phyloP scores from a whole-genome alignment of 805 yeast species.

The Saccharomycopsis selenospora region DNA sequence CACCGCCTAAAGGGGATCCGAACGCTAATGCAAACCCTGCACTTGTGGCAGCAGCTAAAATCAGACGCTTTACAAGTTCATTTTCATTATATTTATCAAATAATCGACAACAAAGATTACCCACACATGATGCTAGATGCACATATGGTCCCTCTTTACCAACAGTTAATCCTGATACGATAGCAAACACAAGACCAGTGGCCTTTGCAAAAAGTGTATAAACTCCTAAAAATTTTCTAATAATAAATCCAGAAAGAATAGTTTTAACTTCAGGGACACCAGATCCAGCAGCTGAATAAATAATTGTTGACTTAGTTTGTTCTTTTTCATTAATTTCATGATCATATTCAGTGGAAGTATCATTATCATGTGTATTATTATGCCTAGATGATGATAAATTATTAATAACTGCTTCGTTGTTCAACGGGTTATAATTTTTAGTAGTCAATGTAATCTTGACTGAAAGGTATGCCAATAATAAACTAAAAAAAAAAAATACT shows the following conservation, averaged over 20 bases:
- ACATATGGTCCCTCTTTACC: constrained; percentile 62
- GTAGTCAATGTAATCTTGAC: constrained; percentile 41
- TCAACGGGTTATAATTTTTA: constrained; percentile 32
- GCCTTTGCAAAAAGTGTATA: constrained; percentile 45
- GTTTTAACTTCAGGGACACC: constrained; percentile 61
- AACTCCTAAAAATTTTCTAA: constrained; percentile 44
- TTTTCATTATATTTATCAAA: constrained; percentile 40
- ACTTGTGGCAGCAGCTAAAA: constrained; percentile 48
- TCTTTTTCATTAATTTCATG: not conserved
- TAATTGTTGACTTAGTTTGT: constrained; percentile 19
- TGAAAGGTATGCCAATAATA: constrained; percentile 38
- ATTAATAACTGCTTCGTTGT: not conserved
- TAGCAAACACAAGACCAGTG: constrained; percentile 41
- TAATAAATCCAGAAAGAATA: constrained; percentile 50
- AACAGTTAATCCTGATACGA: constrained; percentile 49
- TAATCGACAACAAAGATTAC: constrained; percentile 43
- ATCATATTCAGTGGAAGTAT: not conserved
- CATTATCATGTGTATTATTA: constrained; percentile 6
- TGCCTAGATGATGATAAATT: not conserved
- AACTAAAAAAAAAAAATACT: constrained; percentile 33
- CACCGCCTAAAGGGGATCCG: constrained; percentile 56
- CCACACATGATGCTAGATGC: constrained; percentile 52
- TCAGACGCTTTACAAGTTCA: constrained; percentile 44
- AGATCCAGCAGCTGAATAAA: constrained; percentile 50
- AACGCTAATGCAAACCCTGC: constrained; percentile 57